Percentiles rank a stretch among this genome's conserved stretches.
Evolutionary conservation across 805 yeast genomes (phyloP).

Genomic region (Tetrapisispora nanseiensis): DNA sequence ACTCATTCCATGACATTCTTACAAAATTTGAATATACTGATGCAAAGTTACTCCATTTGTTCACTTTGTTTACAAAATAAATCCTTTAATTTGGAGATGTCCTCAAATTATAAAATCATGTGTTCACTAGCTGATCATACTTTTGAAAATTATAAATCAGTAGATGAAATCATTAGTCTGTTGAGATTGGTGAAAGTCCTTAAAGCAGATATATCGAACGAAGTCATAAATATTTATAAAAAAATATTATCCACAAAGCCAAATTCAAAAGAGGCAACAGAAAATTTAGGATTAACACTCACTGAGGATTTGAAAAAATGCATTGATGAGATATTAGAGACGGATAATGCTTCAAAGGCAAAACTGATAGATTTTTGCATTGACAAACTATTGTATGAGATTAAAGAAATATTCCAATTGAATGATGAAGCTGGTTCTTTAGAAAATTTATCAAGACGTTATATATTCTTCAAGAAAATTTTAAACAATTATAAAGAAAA

Average conservation of each 20-base stretch:
- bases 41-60: constrained; percentile 33
- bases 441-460: constrained; percentile 77
- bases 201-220: constrained; percentile 19
- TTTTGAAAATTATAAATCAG: constrained; percentile 62
- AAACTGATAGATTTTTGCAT: constrained; percentile 68
- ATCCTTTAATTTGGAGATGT: constrained; percentile 17
- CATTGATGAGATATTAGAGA: constrained; percentile 66
- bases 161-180: constrained; percentile 44
- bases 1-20: constrained; percentile 78
- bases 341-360: constrained; percentile 49
- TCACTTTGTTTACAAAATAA: constrained; percentile 8
- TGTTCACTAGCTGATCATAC: constrained; percentile 24
- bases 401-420: constrained; percentile 61
- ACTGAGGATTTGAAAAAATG: constrained; percentile 34
- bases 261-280: not conserved
- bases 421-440: constrained; percentile 91
- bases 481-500: constrained; percentile 48
- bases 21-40: constrained; percentile 78
- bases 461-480: constrained; percentile 67
- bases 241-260: constrained; percentile 5
- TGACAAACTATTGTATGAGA: constrained; percentile 58
- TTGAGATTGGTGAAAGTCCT: constrained; percentile 22
- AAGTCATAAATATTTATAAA: constrained; percentile 9
- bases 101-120: constrained; percentile 25
- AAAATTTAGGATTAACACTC: constrained; percentile 7